Percentiles rank a stretch among this genome's conserved stretches.
Evolutionary conservation across 305 asterid species (phyloP).

Genomic region (Plantago rigida): DNA sequence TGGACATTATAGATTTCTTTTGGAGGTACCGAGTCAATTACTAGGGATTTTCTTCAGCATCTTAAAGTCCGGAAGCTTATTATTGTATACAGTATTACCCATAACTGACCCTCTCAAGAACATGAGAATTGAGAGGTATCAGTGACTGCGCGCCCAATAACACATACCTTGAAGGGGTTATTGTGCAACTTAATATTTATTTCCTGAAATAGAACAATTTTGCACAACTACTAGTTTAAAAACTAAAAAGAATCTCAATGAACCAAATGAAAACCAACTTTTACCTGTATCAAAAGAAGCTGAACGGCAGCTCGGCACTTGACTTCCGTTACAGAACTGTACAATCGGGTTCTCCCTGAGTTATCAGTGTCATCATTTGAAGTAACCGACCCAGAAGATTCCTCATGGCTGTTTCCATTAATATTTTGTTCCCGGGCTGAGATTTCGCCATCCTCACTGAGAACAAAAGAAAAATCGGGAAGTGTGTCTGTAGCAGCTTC

Average conservation of each 20-base stretch:
- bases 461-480: conserved; percentile 79
- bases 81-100: too few species aligned
- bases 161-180: too few species aligned
- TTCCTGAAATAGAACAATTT: not conserved
- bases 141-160: too few species aligned
- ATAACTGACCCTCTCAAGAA: too few species aligned
- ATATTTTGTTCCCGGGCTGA: conserved; percentile 45
- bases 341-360: conserved; percentile 52
- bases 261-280: conserved; percentile 11
- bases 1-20: too few species aligned
- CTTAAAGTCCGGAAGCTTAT: too few species aligned
- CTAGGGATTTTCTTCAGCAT: too few species aligned
- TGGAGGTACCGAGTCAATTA: too few species aligned
- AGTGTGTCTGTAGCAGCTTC: conserved; percentile 70
- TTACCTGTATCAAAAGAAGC: conserved; percentile 87
- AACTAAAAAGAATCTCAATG: conserved; percentile 20
- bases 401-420: conserved; percentile 40
- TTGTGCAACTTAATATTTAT: too few species aligned
- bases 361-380: conserved; percentile 50
- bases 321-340: conserved; percentile 65
- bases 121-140: too few species aligned
- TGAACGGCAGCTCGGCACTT: conserved; percentile 94
- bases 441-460: conserved; percentile 43
- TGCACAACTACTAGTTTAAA: not conserved
- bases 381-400: conserved; percentile 40